These are phyloP conservation scores for Neckera pumila DNA, from an alignment of 225 moss, liverwort and hornwort genomes.

Conservation along the genomic window DNA sequence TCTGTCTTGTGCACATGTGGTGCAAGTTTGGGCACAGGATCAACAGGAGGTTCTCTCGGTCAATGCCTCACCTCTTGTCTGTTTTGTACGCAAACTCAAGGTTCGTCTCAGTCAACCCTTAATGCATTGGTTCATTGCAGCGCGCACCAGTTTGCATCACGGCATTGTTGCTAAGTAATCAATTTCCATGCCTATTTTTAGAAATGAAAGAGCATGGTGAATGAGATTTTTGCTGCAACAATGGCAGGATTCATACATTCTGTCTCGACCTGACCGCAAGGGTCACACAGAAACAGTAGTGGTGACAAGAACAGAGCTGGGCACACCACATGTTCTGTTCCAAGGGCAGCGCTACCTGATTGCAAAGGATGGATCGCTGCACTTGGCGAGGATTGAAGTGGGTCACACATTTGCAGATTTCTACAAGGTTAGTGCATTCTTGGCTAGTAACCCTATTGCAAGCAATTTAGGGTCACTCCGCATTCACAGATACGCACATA, in stretches of 20 bases:
- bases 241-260: background rate
- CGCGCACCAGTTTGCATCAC: background rate
- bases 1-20: slow-evolving; percentile 26
- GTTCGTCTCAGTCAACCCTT: background rate
- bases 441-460: background rate
- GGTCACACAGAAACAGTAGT: slow-evolving; percentile 48
- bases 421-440: slow-evolving; percentile 12
- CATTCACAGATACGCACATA: background rate
- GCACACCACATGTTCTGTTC: slow-evolving; percentile 37
- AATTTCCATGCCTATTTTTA: background rate
- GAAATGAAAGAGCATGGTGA: background rate
- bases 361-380: background rate
- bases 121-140: too few relatives aligned
- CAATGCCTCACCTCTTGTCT: slow-evolving; percentile 28
- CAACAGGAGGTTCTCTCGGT: slow-evolving; percentile 43
- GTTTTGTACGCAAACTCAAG: slow-evolving; percentile 42
- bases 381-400: slow-evolving; percentile 21
- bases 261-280: background rate
- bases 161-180: background rate
- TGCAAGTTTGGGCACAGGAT: slow-evolving; percentile 52
- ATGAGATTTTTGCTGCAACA: background rate
- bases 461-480: background rate
- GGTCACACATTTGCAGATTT: slow-evolving; percentile 24
- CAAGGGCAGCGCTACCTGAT: slow-evolving; percentile 54
- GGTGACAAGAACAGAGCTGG: slow-evolving; percentile 19